Conservation (phyloP, 2,329 filamentous ascomycete species). For the Xylaria sp. region DNA sequence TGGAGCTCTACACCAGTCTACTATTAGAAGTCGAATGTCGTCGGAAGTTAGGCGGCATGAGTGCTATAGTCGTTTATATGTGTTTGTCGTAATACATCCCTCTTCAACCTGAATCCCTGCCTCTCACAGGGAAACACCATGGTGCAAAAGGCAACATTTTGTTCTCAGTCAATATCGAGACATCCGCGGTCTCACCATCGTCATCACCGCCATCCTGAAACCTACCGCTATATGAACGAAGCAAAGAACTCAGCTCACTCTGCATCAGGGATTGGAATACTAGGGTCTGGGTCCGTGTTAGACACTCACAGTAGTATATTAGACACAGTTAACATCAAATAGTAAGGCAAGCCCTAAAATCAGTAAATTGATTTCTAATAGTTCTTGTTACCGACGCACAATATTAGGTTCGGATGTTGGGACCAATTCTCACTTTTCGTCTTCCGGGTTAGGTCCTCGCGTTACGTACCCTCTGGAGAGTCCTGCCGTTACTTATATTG, state of each 20-base stretch:
- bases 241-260: background rate
- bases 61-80: background rate
- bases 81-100: background rate
- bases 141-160: background rate
- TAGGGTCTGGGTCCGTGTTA: conserved; percentile 10
- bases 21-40: background rate
- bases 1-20: background rate
- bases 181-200: background rate
- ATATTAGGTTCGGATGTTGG: conserved; percentile 14
- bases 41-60: background rate
- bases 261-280: background rate
- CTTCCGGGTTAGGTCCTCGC: background rate
- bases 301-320: conserved; percentile 10
- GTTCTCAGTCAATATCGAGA: background rate
- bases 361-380: background rate
- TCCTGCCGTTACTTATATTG: too few species aligned
- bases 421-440: conserved; percentile 15
- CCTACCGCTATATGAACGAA: background rate
- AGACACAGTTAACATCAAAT: conserved; percentile 2
- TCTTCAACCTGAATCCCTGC: background rate
- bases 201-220: background rate
- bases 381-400: conserved; percentile 1
- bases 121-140: background rate
- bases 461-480: background rate
- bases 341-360: background rate